Evolutionary conservation across 257 asterid genomes (phyloP).

Genomic region (Oldenlandia corymbosa): DNA sequence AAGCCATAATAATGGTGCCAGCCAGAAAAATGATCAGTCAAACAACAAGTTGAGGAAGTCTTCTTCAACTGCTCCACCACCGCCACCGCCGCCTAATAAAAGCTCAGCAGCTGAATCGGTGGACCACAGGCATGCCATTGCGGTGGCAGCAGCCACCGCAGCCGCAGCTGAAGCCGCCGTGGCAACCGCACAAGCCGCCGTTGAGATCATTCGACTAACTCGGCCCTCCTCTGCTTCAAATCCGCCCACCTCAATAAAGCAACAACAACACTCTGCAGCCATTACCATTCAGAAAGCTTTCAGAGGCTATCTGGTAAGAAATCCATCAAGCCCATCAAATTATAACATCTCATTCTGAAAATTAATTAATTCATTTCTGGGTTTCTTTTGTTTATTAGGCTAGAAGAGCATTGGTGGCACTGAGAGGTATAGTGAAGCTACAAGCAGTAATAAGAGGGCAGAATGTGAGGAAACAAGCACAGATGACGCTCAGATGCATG

Average conservation of each 20-base stretch:
- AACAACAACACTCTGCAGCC: conserved; percentile 47
- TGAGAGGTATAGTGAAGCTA: conserved; percentile 82
- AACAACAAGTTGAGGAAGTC: conserved; percentile 21
- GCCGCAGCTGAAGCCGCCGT: conserved; percentile 82
- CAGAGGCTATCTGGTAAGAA: conserved; percentile 63
- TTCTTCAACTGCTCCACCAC: conserved; percentile 4
- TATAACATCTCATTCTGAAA: too few species aligned
- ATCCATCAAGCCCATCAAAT: neutral
- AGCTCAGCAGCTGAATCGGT: conserved; percentile 14
- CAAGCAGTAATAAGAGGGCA: conserved; percentile 94
- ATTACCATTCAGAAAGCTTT: conserved; percentile 69
- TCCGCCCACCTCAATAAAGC: conserved; percentile 27
- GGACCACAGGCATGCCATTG: conserved; percentile 72
- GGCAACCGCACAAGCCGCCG: conserved; percentile 72
- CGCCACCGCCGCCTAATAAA: conserved; percentile 16
- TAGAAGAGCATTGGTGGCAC: conserved; percentile 80
- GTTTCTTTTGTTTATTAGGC: conserved; percentile 40
- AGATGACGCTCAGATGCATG: conserved; percentile 87
- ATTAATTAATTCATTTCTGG: too few species aligned
- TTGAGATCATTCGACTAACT: conserved; percentile 61
- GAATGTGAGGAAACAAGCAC: conserved; percentile 80
- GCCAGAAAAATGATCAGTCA: too few species aligned
- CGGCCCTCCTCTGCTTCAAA: conserved; percentile 21
- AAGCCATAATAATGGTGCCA: conserved; percentile 24
- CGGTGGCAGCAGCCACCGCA: conserved; percentile 65